phyloP scores from a whole-genome alignment of 441 rosid species.

The Euphorbia schlechtendalii region DNA sequence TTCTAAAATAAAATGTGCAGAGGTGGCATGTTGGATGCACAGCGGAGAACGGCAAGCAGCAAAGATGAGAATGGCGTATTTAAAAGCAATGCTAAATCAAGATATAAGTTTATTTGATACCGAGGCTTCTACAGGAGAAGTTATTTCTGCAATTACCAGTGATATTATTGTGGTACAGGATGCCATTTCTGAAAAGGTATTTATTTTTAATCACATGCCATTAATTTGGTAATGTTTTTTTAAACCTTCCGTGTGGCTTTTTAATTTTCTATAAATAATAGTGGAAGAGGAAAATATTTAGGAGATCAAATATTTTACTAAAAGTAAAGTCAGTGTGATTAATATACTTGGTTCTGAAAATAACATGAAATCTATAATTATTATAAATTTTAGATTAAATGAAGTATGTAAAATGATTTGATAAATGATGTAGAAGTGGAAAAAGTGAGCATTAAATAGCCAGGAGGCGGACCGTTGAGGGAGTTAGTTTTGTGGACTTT shows the following conservation, averaged over 20 bases:
- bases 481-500: not conserved
- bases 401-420: no score
- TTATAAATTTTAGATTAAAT: no score
- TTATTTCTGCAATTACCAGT: conserved; percentile 78
- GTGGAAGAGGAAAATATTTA: no score
- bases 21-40: conserved; percentile 98
- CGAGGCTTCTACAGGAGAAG: conserved; percentile 87
- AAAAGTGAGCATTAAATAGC: conserved; percentile 11
- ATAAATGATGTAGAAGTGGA: no score
- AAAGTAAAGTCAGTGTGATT: no score
- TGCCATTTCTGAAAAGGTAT: conserved; percentile 93
- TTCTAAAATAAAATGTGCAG: conserved; percentile 24
- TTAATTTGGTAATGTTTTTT: no score
- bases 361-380: no score
- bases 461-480: conserved; percentile 9
- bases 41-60: conserved; percentile 92
- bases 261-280: no score
- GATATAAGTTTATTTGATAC: conserved; percentile 85
- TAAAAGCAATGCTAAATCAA: conserved; percentile 75
- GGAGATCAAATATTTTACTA: no score
- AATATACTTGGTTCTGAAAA: no score
- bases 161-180: conserved; percentile 86
- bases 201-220: no score
- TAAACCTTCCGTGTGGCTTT: no score
- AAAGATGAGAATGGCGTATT: conserved; percentile 85